phyloP scores from a whole-genome alignment of 768 basidiomycete genomes.

The Mycena epipterygia region DNA sequence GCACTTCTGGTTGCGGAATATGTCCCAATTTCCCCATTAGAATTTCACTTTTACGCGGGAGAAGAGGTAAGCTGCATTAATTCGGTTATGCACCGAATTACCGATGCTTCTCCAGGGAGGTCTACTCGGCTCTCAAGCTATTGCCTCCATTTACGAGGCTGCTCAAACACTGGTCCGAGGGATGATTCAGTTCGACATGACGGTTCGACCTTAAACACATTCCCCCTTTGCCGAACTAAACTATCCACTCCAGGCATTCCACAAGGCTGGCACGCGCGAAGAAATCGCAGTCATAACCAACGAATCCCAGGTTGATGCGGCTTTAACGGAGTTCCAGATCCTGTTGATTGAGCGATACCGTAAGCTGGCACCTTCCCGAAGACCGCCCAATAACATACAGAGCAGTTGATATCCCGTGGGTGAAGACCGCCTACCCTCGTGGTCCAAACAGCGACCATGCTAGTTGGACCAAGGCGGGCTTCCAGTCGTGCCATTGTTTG shows the following conservation, averaged over 20 bases:
- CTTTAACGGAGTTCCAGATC: constrained; percentile 26
- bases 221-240: neutral
- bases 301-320: constrained; percentile 14
- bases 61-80: constrained; percentile 34
- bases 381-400: too few species aligned
- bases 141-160: constrained; percentile 54
- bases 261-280: constrained; percentile 27
- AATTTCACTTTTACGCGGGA: constrained; percentile 51
- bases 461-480: constrained; percentile 74
- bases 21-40: constrained; percentile 43
- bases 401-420: constrained; percentile 36
- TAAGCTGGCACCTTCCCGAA: too few species aligned
- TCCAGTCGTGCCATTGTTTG: constrained; percentile 70
- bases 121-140: constrained; percentile 56
- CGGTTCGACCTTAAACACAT: constrained; percentile 12
- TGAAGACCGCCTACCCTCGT: constrained; percentile 8
- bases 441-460: constrained; percentile 42
- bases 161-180: constrained; percentile 52
- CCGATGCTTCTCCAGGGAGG: too few species aligned
- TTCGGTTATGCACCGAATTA: too few species aligned
- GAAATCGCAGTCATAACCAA: constrained; percentile 31
- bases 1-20: constrained; percentile 36
- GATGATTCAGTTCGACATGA: constrained; percentile 53
- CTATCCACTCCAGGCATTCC: constrained; percentile 14
- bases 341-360: constrained; percentile 29